Evolutionary conservation across 257 asterid species (phyloP), one percentile per base, ranked within the genome.

Genomic region (Nicotiana tomentosiformis): DNA sequence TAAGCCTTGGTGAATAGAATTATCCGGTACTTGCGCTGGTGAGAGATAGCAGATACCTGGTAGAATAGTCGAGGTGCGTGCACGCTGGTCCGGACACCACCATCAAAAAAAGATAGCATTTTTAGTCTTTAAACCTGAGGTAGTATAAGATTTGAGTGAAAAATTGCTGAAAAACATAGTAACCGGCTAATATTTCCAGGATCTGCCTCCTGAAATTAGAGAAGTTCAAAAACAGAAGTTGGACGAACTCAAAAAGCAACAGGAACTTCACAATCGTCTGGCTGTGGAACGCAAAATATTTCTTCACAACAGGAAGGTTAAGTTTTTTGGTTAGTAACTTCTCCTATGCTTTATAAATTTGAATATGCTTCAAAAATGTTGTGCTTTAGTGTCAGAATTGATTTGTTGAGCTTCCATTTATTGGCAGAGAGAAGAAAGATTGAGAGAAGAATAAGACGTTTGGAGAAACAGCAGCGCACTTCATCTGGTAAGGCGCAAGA

Each of bases 391-490:
- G 35, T 30, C 60, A 83, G 49, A 37, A 80, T 43, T 81, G 58
- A 82, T 26, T 46, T 16, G 16, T 67, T 30, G 61, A 77, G 82
- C 74, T 83, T 65, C 39, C 5, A 79, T 85, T 78, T 67, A 4
- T 83, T 58, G 61, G 67, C 70, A 96, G 98, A 94, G 90, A 94
- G 99, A 88, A 94, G 99, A 87, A 96, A 94, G 88, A 86, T 96
- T 49, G 99, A 96, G 84, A 83, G 99, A 81, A 89, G 91, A 86
- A 76, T 94, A 56, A 89, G 97, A 86, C 92, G 97, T 85, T 82
- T 91, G 90, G 98, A 96, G 84, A 96, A 86, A 86, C 98, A 93
- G 86, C 98, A 93, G 91, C 97, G 94, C 32, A 74, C 94, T 72
- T 89, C 93, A 29, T 84, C 91, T 81, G 90, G 81, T 82, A 93